phyloP scores from a whole-genome alignment of 306 rosid species.

The Dryas alaskensis region DNA sequence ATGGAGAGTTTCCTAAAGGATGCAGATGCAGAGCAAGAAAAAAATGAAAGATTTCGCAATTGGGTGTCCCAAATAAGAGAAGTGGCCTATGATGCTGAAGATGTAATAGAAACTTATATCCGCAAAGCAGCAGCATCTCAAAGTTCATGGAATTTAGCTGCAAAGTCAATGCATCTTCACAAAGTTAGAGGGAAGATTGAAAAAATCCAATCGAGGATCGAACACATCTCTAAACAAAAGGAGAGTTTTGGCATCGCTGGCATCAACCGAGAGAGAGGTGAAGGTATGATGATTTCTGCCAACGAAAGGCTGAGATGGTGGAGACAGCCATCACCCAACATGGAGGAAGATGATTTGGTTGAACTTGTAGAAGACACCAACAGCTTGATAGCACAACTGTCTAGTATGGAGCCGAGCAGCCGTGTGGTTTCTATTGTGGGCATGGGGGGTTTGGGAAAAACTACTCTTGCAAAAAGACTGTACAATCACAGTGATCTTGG shows the following conservation, averaged over 20 bases:
- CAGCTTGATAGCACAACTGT: not conserved
- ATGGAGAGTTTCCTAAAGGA: constrained; percentile 45
- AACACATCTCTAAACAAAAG: not conserved
- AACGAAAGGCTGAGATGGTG: not conserved
- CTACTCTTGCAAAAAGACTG: too few relatives aligned
- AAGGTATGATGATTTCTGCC: not conserved
- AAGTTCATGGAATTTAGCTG: constrained; percentile 20
- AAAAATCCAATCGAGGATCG: not conserved
- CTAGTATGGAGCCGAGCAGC: not conserved
- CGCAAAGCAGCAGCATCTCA: constrained; percentile 15
- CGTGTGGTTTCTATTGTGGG: not conserved
- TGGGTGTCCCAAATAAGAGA: constrained; percentile 46
- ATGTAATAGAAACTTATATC: constrained; percentile 37
- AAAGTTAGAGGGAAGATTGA: not conserved
- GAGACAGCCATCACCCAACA: not conserved
- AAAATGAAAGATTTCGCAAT: constrained; percentile 31
- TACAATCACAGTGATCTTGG: too few relatives aligned
- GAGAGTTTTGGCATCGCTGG: not conserved
- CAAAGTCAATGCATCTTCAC: constrained; percentile 27
- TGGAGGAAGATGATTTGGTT: not conserved
- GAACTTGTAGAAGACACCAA: not conserved
- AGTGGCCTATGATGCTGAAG: constrained; percentile 38
- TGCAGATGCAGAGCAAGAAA: constrained; percentile 43
- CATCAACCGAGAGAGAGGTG: too few relatives aligned
- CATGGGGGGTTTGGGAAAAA: too few relatives aligned